Evolutionary conservation across 768 basidiomycete species (phyloP).

Genomic region (Xerocomus spinulosus): DNA sequence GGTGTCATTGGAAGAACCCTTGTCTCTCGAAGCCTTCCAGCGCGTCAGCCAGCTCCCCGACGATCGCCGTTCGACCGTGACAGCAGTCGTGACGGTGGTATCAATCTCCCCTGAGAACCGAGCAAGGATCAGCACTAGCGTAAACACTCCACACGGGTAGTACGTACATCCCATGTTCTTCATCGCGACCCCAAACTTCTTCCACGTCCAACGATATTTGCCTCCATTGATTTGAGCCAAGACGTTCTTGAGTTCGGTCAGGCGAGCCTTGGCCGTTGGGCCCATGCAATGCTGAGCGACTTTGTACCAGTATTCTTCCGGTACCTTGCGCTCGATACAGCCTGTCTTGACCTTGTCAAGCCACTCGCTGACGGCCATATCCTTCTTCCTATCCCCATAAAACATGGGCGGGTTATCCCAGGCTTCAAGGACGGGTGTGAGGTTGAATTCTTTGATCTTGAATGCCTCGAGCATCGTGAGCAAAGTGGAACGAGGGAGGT

Average conservation of each 20-base stretch:
- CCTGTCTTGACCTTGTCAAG: conserved; percentile 65
- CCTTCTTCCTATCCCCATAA: conserved; percentile 63
- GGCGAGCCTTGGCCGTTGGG: conserved; percentile 57
- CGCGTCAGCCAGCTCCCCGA: conserved; percentile 48
- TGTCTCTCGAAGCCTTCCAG: conserved; percentile 41
- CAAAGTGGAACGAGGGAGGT: neutral
- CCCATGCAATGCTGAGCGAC: conserved; percentile 76
- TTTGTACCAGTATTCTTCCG: conserved; percentile 80
- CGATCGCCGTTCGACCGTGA: conserved; percentile 50
- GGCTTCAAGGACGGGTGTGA: conserved; percentile 58
- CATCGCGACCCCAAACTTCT: conserved; percentile 76
- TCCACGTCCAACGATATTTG: conserved; percentile 80
- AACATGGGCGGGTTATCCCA: conserved; percentile 70
- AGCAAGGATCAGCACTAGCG: conserved; percentile 1
- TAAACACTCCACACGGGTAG: neutral
- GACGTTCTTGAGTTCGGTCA: conserved; percentile 68
- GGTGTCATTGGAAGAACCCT: conserved; percentile 28
- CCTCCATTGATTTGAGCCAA: conserved; percentile 72
- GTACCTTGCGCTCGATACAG: conserved; percentile 65
- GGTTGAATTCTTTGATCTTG: conserved; percentile 74
- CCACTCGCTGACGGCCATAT: conserved; percentile 69
- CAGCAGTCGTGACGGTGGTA: conserved; percentile 49
- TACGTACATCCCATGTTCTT: conserved; percentile 76
- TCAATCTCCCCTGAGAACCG: conserved; percentile 61
- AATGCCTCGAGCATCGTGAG: conserved; percentile 62